Conservation (phyloP, 2,329 filamentous ascomycete species). For the Botrytis galanthina region DNA sequence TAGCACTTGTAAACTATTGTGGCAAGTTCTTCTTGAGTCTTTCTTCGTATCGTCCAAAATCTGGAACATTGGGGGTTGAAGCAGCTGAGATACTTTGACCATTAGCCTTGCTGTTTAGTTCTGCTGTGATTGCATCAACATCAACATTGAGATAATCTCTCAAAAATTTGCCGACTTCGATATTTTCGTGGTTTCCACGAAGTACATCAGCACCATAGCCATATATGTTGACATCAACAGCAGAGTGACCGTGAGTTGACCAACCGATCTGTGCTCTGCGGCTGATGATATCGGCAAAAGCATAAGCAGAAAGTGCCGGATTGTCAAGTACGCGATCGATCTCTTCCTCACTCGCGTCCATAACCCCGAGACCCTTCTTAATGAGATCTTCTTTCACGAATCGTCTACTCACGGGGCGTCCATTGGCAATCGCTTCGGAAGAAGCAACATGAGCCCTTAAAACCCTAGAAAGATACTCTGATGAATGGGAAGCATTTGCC, state of each 20-base stretch:
- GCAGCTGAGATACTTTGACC: not conserved
- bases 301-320: constrained; percentile 52
- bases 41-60: constrained; percentile 17
- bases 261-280: constrained; percentile 86
- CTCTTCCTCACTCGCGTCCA: constrained; percentile 69
- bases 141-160: constrained; percentile 76
- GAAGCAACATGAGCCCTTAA: constrained; percentile 57
- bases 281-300: constrained; percentile 83
- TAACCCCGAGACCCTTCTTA: constrained; percentile 69
- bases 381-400: constrained; percentile 72
- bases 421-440: constrained; percentile 12
- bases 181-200: constrained; percentile 93
- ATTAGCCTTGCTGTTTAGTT: constrained; percentile 41
- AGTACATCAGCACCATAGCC: constrained; percentile 62
- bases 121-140: constrained; percentile 71
- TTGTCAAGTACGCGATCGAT: constrained; percentile 61
- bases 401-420: constrained; percentile 43
- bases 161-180: constrained; percentile 82
- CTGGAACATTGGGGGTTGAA: constrained; percentile 1
- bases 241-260: constrained; percentile 90
- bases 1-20: constrained; percentile 10
- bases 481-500: constrained; percentile 72
- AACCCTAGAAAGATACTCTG: constrained; percentile 65
- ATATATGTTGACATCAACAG: constrained; percentile 96
- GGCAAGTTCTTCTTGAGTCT: constrained; percentile 19